Base-by-base conservation (phyloP, 2,329 filamentous ascomycete species). In the Neopestalotiopsis rosae region DNA sequence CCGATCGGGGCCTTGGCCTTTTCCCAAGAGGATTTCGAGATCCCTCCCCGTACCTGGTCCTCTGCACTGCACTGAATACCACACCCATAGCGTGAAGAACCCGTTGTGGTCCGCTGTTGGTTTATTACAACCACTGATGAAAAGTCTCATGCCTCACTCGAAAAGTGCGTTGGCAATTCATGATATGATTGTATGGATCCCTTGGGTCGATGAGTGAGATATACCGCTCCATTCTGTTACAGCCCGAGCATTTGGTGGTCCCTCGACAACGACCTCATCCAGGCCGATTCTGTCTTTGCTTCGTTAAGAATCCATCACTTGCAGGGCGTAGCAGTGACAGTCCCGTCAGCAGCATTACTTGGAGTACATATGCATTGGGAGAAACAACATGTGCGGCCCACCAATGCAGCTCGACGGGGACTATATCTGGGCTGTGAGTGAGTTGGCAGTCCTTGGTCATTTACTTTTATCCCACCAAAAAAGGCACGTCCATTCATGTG, bases 401-500 rank as follows among this genome's bases (percentile, higher is more conserved):
- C 61, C 34, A 28, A 28, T 64, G 40, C 61, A 32, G 38, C 10
- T 62, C 10, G 30, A 34, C 6, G 45, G 45, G 45, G 17, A 17
- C 45, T 14, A 52, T 52, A n/a, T 59, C 30, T 34, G 61, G 61
- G 61, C n/a, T 20, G 38, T 62, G 17, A 14, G 34, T 64, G 61
- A 45, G 61, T 28, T 64, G 61, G 61, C 61, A 64, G 61, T 64
- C 61, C 61, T 64, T 32, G 34, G n/a, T 64, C 40, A 64, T 45
- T 62, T 42, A 42, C n/a, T 20, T 34, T 20, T 34, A 12, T 34
- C 12, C 59, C 32, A 40, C 24, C 34, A 10, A 30, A 34, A 34
- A 30, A 24, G 24, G 20, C 30, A 59, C 13, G 57, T 10, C 13
- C 45, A 20, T 52, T 20, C 34, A 38, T 38, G 45, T 52, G 9